phyloP scores from a whole-genome alignment of 2,329 filamentous ascomycete species.

The Fusarium nodosum region DNA sequence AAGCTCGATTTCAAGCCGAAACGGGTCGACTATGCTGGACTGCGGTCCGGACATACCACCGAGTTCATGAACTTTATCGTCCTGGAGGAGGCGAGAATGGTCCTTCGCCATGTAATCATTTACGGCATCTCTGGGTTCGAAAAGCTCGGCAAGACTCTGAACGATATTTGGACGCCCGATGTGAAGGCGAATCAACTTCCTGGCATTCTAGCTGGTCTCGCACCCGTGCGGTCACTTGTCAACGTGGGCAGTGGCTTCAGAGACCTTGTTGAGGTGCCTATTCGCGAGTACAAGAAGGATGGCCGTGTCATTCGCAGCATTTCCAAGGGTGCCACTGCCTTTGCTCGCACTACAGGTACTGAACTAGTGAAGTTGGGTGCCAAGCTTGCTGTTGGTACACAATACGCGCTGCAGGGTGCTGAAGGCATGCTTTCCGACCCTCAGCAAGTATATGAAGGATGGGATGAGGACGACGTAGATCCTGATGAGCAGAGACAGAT shows the following conservation, averaged over 20 bases:
- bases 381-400: slow-evolving; percentile 93
- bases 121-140: slow-evolving; percentile 95
- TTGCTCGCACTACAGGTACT: slow-evolving; percentile 92
- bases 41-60: slow-evolving; percentile 92
- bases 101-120: slow-evolving; percentile 88
- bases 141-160: slow-evolving; percentile 87
- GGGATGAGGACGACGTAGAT: slow-evolving; percentile 73
- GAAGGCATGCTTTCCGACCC: slow-evolving; percentile 78
- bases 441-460: slow-evolving; percentile 55
- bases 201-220: slow-evolving; percentile 87
- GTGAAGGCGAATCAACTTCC: slow-evolving; percentile 91
- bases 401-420: slow-evolving; percentile 90
- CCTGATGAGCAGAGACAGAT: slow-evolving; percentile 82
- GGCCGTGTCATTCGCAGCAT: slow-evolving; percentile 92
- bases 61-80: slow-evolving; percentile 99
- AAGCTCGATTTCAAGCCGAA: slow-evolving; percentile 97
- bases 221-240: slow-evolving; percentile 89
- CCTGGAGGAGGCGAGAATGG: slow-evolving; percentile 88
- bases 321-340: slow-evolving; percentile 88
- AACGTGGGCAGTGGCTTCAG: slow-evolving; percentile 90
- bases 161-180: slow-evolving; percentile 97
- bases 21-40: slow-evolving; percentile 92
- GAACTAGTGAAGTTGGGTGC: slow-evolving; percentile 95
- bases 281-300: slow-evolving; percentile 94
- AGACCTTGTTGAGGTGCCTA: slow-evolving; percentile 88